A percentile compares a stretch with the other conserved stretches of the same genome.
Conservation (phyloP, 176 grass and related monocot species). For the Themeda triandra region DNA sequence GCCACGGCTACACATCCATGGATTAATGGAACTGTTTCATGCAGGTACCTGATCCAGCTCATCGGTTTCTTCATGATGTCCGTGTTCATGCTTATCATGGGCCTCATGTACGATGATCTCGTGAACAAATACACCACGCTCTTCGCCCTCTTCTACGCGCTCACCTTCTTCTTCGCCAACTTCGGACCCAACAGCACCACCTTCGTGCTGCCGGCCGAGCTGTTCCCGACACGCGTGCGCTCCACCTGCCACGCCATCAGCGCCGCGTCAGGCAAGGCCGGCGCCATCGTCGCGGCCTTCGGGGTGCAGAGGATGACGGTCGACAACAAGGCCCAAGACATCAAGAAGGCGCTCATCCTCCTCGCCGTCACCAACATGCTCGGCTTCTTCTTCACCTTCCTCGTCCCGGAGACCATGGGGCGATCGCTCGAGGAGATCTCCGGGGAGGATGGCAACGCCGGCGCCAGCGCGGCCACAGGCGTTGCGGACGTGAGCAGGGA, state of each 20-base stretch:
- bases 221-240: slow-evolving; percentile 40
- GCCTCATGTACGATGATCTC: background rate
- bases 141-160: slow-evolving; percentile 31
- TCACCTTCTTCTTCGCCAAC: slow-evolving; percentile 60
- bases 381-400: slow-evolving; percentile 49
- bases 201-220: slow-evolving; percentile 50
- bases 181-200: slow-evolving; percentile 56
- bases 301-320: background rate
- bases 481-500: background rate
- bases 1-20: too few relatives aligned
- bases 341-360: slow-evolving; percentile 25
- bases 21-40: too few relatives aligned
- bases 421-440: slow-evolving; percentile 48
- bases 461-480: background rate
- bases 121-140: background rate
- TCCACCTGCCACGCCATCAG: slow-evolving; percentile 47
- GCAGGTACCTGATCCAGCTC: slow-evolving; percentile 17
- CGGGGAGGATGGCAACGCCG: slow-evolving; percentile 31
- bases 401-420: slow-evolving; percentile 43
- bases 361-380: slow-evolving; percentile 36
- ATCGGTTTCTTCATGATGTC: slow-evolving; percentile 31
- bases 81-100: slow-evolving; percentile 11
- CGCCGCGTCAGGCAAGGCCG: slow-evolving; percentile 33
- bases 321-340: background rate
- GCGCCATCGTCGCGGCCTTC: slow-evolving; percentile 15